Conservation (phyloP, 2,329 filamentous ascomycete genomes). For the Nectriaceae sp. region DNA sequence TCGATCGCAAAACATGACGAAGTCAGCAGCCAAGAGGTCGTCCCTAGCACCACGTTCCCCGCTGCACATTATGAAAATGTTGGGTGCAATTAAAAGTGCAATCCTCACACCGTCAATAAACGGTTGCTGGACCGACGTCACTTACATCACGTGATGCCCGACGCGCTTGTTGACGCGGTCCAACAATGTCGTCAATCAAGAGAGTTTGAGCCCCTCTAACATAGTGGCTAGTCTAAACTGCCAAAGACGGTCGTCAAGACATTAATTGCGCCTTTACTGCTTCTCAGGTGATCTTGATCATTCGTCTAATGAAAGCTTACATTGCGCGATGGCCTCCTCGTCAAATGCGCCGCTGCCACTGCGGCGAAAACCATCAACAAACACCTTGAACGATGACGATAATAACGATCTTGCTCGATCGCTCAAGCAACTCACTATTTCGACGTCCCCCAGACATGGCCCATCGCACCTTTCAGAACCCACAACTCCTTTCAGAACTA, state of each 20-base stretch:
- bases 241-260: too few species aligned
- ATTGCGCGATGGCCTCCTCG: conserved; percentile 29
- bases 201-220: not conserved
- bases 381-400: conserved; percentile 31
- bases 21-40: too few species aligned
- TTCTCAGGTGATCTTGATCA: not conserved
- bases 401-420: conserved; percentile 41
- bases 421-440: conserved; percentile 47
- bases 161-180: not conserved
- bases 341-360: conserved; percentile 31
- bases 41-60: too few species aligned
- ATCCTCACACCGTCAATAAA: too few species aligned
- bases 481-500: conserved; percentile 40
- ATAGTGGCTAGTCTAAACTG: too few species aligned
- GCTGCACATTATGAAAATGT: too few species aligned
- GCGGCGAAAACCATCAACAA: conserved; percentile 37
- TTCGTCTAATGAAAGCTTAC: conserved; percentile 15
- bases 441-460: conserved; percentile 32
- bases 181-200: not conserved
- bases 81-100: too few species aligned
- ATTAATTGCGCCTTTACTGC: not conserved
- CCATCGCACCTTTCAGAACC: conserved; percentile 39
- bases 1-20: too few species aligned
- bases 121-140: not conserved
- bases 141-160: not conserved